phyloP scores from a whole-genome alignment of 2,329 filamentous ascomycete genomes.

The Sarocladium brachiariae region DNA sequence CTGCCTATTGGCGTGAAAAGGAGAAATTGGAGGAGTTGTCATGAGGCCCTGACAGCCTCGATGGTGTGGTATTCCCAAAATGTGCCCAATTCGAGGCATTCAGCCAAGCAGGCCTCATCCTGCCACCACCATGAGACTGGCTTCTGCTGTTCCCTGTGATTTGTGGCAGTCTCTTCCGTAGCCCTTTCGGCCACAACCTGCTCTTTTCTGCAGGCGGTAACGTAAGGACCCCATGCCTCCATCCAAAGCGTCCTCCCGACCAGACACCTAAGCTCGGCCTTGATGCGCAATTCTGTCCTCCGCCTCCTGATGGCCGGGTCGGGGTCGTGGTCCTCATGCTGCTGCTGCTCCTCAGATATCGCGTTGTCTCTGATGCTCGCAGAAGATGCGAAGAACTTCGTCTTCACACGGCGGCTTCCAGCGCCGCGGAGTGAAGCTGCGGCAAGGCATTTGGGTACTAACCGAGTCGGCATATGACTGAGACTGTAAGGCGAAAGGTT shows the following conservation, averaged over 20 bases:
- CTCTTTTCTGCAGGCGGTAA: constrained; percentile 24
- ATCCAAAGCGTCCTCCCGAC: constrained; percentile 53
- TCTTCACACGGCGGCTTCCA: constrained; percentile 40
- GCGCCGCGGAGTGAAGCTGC: constrained; percentile 44
- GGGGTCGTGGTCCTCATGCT: constrained; percentile 14
- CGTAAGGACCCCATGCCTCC: constrained; percentile 51
- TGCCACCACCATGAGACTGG: constrained; percentile 54
- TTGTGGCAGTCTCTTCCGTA: neutral
- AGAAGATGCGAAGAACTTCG: constrained; percentile 42
- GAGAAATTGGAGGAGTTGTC: too few species aligned
- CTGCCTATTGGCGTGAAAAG: too few species aligned
- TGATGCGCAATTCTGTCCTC: constrained; percentile 24
- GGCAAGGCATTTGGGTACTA: constrained; percentile 53
- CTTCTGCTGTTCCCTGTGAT: neutral
- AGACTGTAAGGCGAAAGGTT: constrained; percentile 53
- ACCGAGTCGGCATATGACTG: constrained; percentile 50
- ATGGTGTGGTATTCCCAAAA: constrained; percentile 54
- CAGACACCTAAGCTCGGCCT: constrained; percentile 42
- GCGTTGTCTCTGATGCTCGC: constrained; percentile 17
- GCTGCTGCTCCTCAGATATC: constrained; percentile 4
- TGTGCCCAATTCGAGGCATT: constrained; percentile 47
- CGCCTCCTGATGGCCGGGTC: constrained; percentile 18
- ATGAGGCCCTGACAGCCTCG: constrained; percentile 42
- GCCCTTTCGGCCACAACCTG: constrained; percentile 18
- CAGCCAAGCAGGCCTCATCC: constrained; percentile 43